A percentile compares a stretch with the other conserved stretches of the same genome.
Conservation (phyloP, 192 early-diverging fungal species). For the Coemansia biformis region DNA sequence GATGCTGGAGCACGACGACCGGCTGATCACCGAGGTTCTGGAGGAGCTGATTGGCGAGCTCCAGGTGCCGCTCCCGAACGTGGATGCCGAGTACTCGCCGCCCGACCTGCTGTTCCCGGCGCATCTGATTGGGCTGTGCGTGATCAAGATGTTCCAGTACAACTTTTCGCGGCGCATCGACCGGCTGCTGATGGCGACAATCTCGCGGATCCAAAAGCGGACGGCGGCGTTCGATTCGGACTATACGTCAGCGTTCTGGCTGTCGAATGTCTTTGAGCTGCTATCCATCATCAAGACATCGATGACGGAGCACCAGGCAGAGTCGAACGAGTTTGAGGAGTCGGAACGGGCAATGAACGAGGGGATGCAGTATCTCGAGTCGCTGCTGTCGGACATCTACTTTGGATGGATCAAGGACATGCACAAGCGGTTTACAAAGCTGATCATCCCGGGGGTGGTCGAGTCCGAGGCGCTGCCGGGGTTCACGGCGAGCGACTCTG, state of each 20-base stretch:
- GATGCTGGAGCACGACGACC: constrained; percentile 59
- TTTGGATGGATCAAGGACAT: constrained; percentile 98
- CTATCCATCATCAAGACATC: constrained; percentile 82
- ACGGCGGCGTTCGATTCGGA: constrained; percentile 54
- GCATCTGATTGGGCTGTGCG: constrained; percentile 80
- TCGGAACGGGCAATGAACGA: constrained; percentile 75
- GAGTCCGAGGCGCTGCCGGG: constrained; percentile 93
- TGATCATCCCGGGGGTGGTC: constrained; percentile 94
- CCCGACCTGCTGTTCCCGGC: constrained; percentile 87
- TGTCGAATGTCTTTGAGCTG: constrained; percentile 94
- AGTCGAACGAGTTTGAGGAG: constrained; percentile 59
- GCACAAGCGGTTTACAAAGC: constrained; percentile 89
- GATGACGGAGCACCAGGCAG: constrained; percentile 64
- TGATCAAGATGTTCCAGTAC: constrained; percentile 81
- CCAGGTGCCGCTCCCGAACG: constrained; percentile 82
- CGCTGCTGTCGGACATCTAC: constrained; percentile 90
- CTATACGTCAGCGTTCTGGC: constrained; percentile 84
- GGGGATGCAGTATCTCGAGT: constrained; percentile 84
- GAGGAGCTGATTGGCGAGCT: constrained; percentile 83
- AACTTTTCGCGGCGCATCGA: constrained; percentile 80
- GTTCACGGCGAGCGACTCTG: constrained; percentile 86
- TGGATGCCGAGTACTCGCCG: constrained; percentile 63
- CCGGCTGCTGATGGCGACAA: constrained; percentile 77
- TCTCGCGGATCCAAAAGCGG: constrained; percentile 73
- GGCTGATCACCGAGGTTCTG: constrained; percentile 74